Evolutionary conservation across 108 stramenopile genomes (phyloP).

Genomic region (Fragilariopsis cylindrus): DNA sequence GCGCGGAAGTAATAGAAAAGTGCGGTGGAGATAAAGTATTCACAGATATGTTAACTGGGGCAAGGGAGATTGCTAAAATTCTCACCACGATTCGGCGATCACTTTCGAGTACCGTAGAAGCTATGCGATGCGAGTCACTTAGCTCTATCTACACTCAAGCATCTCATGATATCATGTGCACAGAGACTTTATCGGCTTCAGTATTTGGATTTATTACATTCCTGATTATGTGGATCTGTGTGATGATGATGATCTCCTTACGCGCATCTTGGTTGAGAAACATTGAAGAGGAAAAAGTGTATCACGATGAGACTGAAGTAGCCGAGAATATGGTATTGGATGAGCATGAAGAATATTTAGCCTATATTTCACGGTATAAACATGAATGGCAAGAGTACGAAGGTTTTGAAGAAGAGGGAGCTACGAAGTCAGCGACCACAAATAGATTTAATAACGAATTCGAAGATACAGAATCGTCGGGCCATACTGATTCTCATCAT

Average conservation of each 20-base stretch:
- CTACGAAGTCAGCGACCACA: not conserved
- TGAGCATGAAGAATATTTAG: conserved; percentile 64
- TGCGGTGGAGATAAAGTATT: conserved; percentile 40
- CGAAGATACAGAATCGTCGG: not conserved
- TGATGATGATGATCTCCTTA: conserved; percentile 45
- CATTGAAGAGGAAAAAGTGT: conserved; percentile 42
- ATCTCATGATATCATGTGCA: conserved; percentile 43
- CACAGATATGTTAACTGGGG: conserved; percentile 27
- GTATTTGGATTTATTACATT: conserved; percentile 43
- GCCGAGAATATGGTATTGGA: conserved; percentile 62
- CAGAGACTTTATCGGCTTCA: conserved; percentile 29
- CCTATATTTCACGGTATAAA: conserved; percentile 56
- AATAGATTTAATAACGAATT: not conserved
- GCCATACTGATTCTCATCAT: not conserved
- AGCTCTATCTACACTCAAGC: conserved; percentile 41
- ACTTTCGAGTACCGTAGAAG: conserved; percentile 26
- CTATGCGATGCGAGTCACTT: conserved; percentile 37
- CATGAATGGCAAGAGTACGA: conserved; percentile 69
- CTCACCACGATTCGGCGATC: conserved; percentile 41
- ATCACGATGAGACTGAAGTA: conserved; percentile 50
- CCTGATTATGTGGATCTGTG: conserved; percentile 30
- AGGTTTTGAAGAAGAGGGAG: conserved; percentile 29
- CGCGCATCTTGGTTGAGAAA: conserved; percentile 48
- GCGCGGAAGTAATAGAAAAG: conserved; percentile 17
- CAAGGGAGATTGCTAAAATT: conserved; percentile 39